Percentiles rank a stretch among this genome's conserved stretches.
Conservation (phyloP, 2,329 filamentous ascomycete genomes). For the Rhynchosporium graminicola region DNA sequence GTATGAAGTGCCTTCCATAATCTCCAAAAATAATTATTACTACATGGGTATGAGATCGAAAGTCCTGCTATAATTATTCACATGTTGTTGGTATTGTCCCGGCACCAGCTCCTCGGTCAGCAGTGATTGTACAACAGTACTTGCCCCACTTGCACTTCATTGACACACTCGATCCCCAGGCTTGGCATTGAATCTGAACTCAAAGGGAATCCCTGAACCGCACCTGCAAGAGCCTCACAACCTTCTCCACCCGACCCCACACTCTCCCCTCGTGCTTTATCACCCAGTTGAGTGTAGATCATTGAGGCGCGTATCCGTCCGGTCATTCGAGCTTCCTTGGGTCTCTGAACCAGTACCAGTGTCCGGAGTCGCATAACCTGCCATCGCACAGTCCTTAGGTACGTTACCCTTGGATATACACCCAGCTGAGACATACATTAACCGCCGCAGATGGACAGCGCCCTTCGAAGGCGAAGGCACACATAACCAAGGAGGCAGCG, state of each 20-base stretch:
- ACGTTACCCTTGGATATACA: not conserved
- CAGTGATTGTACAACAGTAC: too few species aligned
- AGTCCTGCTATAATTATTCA: too few species aligned
- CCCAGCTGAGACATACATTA: not conserved
- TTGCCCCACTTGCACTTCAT: not conserved
- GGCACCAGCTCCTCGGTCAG: not conserved
- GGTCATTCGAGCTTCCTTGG: not conserved
- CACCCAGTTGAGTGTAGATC: slow-evolving; percentile 3
- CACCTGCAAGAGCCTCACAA: not conserved
- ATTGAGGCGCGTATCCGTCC: slow-evolving; percentile 5
- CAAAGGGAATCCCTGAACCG: slow-evolving; percentile 2
- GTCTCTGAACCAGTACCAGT: not conserved
- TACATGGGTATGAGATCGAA: too few species aligned
- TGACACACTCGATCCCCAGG: slow-evolving; percentile 4
- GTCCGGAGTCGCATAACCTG: not conserved
- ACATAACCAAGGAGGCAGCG: slow-evolving; percentile 30
- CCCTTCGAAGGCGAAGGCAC: slow-evolving; percentile 21
- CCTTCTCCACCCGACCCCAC: not conserved
- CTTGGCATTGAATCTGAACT: not conserved
- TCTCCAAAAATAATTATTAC: too few species aligned
- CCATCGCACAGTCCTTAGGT: not conserved
- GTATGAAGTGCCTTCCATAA: too few species aligned
- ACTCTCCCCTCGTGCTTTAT: not conserved
- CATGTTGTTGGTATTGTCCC: not conserved
- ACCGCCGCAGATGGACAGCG: slow-evolving; percentile 26